Percentiles rank a stretch among this genome's conserved stretches.
Evolutionary conservation across 495 filamentous ascomycete genomes (phyloP).

Genomic region (Hypoxylon lenormandii): DNA sequence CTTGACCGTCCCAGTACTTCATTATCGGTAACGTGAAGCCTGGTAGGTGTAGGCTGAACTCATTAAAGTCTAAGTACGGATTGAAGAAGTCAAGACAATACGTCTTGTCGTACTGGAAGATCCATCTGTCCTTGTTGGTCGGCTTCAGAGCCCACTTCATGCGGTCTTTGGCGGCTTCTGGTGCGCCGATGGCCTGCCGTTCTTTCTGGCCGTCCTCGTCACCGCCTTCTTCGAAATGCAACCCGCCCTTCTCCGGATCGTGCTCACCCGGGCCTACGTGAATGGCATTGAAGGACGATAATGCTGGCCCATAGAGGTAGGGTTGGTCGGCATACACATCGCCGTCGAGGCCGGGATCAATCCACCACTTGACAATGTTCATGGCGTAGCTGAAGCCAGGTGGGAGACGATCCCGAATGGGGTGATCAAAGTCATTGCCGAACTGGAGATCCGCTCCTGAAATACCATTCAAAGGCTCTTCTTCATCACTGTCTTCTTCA

Average conservation of each 20-base stretch:
- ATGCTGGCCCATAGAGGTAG: slow-evolving; percentile 80
- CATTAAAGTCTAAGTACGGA: slow-evolving; percentile 85
- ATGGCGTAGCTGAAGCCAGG: slow-evolving; percentile 85
- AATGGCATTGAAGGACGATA: slow-evolving; percentile 79
- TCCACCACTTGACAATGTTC: slow-evolving; percentile 81
- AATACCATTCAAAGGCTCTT: slow-evolving; percentile 57
- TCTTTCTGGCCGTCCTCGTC: slow-evolving; percentile 68
- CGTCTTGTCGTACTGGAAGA: slow-evolving; percentile 63
- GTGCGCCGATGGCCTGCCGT: slow-evolving; percentile 62
- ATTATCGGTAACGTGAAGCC: slow-evolving; percentile 80
- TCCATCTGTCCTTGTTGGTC: slow-evolving; percentile 62
- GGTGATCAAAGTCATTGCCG: slow-evolving; percentile 91
- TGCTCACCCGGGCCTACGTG: slow-evolving; percentile 68
- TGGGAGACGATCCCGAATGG: slow-evolving; percentile 85
- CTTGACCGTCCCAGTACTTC: slow-evolving; percentile 83
- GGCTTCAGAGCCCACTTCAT: slow-evolving; percentile 73
- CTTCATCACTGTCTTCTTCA: slow-evolving; percentile 24
- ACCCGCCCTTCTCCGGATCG: slow-evolving; percentile 58
- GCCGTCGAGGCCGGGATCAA: slow-evolving; percentile 88
- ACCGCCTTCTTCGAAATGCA: slow-evolving; percentile 76
- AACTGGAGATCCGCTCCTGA: slow-evolving; percentile 80
- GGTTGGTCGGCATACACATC: slow-evolving; percentile 88
- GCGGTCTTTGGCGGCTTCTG: slow-evolving; percentile 65
- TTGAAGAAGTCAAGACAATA: slow-evolving; percentile 91
- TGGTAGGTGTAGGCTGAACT: slow-evolving; percentile 82